These are phyloP conservation scores for Saccharomyces hybrid DNA, from an alignment of 1,139 yeast genomes.

Conservation along the genomic window DNA sequence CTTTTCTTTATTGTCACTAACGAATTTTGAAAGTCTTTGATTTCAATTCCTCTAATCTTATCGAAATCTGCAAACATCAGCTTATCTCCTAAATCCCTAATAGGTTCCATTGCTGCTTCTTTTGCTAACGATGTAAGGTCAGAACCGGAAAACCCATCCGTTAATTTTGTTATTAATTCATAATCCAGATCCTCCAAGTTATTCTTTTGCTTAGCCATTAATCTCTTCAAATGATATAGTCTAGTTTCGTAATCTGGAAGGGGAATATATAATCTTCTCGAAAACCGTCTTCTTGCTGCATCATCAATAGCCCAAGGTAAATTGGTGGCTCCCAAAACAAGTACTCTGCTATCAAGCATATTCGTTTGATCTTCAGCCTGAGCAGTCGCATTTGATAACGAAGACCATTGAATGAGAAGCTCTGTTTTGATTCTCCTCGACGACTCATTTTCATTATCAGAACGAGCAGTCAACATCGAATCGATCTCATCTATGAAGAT, in stretches of 20 bases:
- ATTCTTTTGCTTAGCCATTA: conserved; percentile 35
- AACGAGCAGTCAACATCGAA: conserved; percentile 48
- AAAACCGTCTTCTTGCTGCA: conserved; percentile 58
- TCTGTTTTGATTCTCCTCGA: conserved; percentile 56
- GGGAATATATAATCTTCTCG: conserved; percentile 56
- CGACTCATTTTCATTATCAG: conserved; percentile 42
- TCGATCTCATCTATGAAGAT: conserved; percentile 57
- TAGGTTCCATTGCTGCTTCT: conserved; percentile 68
- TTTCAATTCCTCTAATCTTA: conserved; percentile 45
- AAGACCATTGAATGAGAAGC: conserved; percentile 60
- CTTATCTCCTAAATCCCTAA: conserved; percentile 52
- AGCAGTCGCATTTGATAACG: conserved; percentile 50
- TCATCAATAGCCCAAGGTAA: conserved; percentile 65
- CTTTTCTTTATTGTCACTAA: conserved; percentile 49
- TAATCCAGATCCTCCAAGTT: conserved; percentile 42
- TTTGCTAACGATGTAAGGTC: conserved; percentile 61
- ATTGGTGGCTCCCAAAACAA: conserved; percentile 58
- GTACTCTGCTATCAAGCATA: conserved; percentile 37
- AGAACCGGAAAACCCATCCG: conserved; percentile 57
- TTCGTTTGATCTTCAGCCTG: conserved; percentile 20
- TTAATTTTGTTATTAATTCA: conserved; percentile 40
- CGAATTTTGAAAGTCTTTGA: conserved; percentile 46
- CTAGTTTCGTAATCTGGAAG: conserved; percentile 56
- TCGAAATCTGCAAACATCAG: conserved; percentile 48
- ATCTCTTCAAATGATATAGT: conserved; percentile 42